Evolutionary conservation across 2,329 filamentous ascomycete genomes (phyloP), one percentile per base, ranked within the genome.

Genomic region (Tetracladium maxilliforme): DNA sequence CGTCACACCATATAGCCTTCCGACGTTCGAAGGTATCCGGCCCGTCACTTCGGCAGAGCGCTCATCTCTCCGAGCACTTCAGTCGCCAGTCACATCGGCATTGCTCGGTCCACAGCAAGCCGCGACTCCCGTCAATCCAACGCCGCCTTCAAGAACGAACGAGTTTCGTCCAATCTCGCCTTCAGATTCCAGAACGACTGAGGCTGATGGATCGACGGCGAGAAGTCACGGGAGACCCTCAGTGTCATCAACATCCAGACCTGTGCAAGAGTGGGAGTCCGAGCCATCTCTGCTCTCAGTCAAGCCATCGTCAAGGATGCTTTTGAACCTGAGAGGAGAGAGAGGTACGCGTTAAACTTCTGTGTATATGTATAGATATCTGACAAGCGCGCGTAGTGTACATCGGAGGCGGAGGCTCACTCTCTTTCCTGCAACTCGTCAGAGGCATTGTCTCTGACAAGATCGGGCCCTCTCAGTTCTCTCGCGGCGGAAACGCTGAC

Each of bases 401-500:
- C 24, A 49, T 63, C 23, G 54, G 59, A n/a, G 48, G 54, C n/a
- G 57, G 55, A 7, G 59, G 60, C 2, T 57, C 61, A 0, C 43
- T 71, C 10, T 69, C 65, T 0, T 70, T 70, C 29, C 42, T 70
- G 2, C 61, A 69, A 29, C 52, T 67, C 18, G 47, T 67, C 10
- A 52, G 61, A 10, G 48, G 58, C 9, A 52, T 50, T 3, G 38
- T 58, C 33, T 54, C 54, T 7, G 55, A 58, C 16, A 53, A 64
- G 30, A 62, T 66, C 27, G 64, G 63, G 1, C 61, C 61, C 2
- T 65, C 61, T 1, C 51, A 55, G 10, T 69, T 68, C 36, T 63
- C 64, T 0, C 53, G 66, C 28, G 58, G 55, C 34, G 47, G 55
- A 12, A 52, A 52, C 20, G 55, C 51, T n/a, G 56, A 64, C 26